Evolutionary conservation across 345 rosid species (phyloP), one percentile per base, ranked within the genome.

Genomic region (Carallia brachiata): DNA sequence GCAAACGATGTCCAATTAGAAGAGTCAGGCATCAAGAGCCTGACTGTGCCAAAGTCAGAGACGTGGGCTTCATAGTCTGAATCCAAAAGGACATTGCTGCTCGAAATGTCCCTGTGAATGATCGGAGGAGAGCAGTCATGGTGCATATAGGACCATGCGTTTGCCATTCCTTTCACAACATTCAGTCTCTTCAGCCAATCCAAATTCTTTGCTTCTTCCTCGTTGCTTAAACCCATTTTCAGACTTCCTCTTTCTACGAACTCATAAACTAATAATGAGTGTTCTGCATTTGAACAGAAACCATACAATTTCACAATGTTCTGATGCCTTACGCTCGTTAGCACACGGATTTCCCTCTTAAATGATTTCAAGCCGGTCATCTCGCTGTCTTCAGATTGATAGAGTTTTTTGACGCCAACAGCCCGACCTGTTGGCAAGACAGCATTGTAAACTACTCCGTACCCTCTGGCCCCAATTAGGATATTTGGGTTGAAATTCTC

Each of bases 111-210:
- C 54, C 52, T 16, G 36, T 68, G 71, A 40, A 68, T 40, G 30
- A 68, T 68, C 30, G 63, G 63, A 16, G 71, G 63, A 68, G 39
- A 55, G 54, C 71, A 68, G 34, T 68, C 71, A 9, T 68, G 71
- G 55, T 68, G 71, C 71, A 68, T 40, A n/a, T 67, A 55, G 53
- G 36, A 30, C 36, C 55, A 36, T 13, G 62, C 62, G n/a, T n/a
- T n/a, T n/a, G 70, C 70, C 7, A 67, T 55, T 55, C 62, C 70
- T 55, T 67, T 67, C 7, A 55, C 15, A 67, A 55, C 55, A 68
- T 68, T 68, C n/a, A 68, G 28, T 23, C 71, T 68, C 55, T 44
- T 57, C n/a, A 57, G 17, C 71, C 63, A 68, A 28, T 68, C 63
- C 30, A 68, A 30, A 30, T 68, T 64, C 39, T 7, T 57, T 44